Conservation (phyloP, 176 grass and related monocot species). For the Triticum aestivum region IWGSC_CS_RefSeq_v2.1 NC_057803.1:40826390-40826889, state of each 20-base stretch:
- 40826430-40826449: slow-evolving; percentile 18
- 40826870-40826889: background rate
- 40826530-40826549: slow-evolving; percentile 98
- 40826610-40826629: slow-evolving; percentile 1
- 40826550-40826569: slow-evolving; percentile 96
- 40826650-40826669: background rate
- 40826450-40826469: background rate
- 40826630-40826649: slow-evolving; percentile 14
- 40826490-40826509: slow-evolving; percentile 73
- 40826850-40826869: background rate
- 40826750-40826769: too few species aligned
- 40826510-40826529: slow-evolving; percentile 93
- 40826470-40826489: slow-evolving; percentile 12
- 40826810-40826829: too few species aligned
- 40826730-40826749: too few species aligned
- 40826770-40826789: too few species aligned
- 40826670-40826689: background rate
- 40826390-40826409: background rate
- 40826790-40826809: too few species aligned
- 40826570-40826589: slow-evolving; percentile 98
- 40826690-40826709: too few species aligned
- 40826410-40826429: slow-evolving; percentile 10
- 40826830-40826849: too few species aligned
- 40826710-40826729: too few species aligned
- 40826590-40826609: slow-evolving; percentile 85